These are phyloP conservation scores for Leishmania amazonensis DNA, from an alignment of 208 protist species.

Conservation along the genomic window DNA sequence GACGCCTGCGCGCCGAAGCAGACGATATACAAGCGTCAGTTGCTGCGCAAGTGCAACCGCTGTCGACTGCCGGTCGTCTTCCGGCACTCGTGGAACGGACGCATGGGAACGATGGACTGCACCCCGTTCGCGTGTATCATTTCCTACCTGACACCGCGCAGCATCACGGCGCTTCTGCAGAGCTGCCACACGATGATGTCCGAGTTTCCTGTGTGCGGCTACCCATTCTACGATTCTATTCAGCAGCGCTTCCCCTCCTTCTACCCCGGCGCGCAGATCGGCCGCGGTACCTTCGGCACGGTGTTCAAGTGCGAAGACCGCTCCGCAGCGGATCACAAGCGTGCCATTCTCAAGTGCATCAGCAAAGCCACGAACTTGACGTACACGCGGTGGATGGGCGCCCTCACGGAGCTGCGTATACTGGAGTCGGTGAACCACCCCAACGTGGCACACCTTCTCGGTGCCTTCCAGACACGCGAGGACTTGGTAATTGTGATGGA, in stretches of 20 bases:
- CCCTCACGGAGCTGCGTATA: slow-evolving; percentile 59
- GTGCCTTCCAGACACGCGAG: slow-evolving; percentile 74
- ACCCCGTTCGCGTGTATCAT: slow-evolving; percentile 45
- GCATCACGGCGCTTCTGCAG: slow-evolving; percentile 62
- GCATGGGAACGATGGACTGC: slow-evolving; percentile 32
- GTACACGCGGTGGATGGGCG: slow-evolving; percentile 46
- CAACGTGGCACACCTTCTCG: slow-evolving; percentile 54
- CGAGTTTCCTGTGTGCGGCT: slow-evolving; percentile 50
- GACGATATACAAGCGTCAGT: slow-evolving; percentile 8
- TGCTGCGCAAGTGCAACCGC: slow-evolving; percentile 52
- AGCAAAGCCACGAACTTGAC: slow-evolving; percentile 39
- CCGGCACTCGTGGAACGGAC: slow-evolving; percentile 40
- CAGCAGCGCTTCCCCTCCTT: slow-evolving; percentile 71
- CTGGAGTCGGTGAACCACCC: slow-evolving; percentile 49
- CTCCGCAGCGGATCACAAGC: slow-evolving; percentile 19
- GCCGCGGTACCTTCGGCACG: slow-evolving; percentile 61
- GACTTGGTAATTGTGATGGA: slow-evolving; percentile 75
- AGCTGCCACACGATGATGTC: slow-evolving; percentile 60
- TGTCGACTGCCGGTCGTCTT: slow-evolving; percentile 73
- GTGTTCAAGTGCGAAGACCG: slow-evolving; percentile 84
- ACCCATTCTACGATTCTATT: slow-evolving; percentile 46
- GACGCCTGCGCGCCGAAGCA: slow-evolving; percentile 53
- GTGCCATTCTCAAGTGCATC: slow-evolving; percentile 71
- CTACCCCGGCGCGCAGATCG: slow-evolving; percentile 64
- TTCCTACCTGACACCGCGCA: slow-evolving; percentile 48